Conservation (phyloP, 768 basidiomycete species). For the Fomitopsis serialis region DNA sequence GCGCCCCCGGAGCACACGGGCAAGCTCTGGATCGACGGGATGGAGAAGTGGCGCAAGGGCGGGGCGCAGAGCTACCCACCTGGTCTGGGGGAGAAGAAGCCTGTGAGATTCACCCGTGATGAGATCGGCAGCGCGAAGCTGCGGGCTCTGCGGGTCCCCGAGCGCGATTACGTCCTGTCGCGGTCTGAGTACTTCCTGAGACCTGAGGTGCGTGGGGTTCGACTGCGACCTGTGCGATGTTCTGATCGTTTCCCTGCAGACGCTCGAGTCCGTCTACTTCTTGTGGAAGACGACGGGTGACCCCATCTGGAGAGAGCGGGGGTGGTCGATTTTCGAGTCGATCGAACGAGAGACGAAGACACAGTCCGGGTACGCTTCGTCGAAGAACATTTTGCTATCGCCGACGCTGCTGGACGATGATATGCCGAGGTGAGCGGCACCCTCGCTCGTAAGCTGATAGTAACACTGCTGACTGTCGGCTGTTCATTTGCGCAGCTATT, state of each 20-base stretch:
- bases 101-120: conserved; percentile 29
- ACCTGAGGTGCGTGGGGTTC: conserved; percentile 52
- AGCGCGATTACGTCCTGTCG: conserved; percentile 47
- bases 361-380: conserved; percentile 53
- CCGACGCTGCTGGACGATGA: conserved; percentile 40
- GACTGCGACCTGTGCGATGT: neutral
- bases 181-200: conserved; percentile 51
- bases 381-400: conserved; percentile 41
- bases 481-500: conserved; percentile 32
- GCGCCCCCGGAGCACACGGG: neutral
- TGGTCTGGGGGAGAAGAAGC: conserved; percentile 40
- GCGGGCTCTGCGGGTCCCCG: neutral
- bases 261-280: conserved; percentile 68
- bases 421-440: conserved; percentile 67
- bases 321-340: conserved; percentile 66
- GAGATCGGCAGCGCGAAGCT: conserved; percentile 17
- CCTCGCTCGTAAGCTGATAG: neutral
- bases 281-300: conserved; percentile 70
- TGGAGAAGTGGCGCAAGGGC: conserved; percentile 36
- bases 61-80: conserved; percentile 39
- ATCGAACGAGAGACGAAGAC: conserved; percentile 58
- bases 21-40: conserved; percentile 46
- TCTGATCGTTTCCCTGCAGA: conserved; percentile 33
- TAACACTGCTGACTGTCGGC: neutral
- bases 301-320: conserved; percentile 61